phyloP scores from a whole-genome alignment of 2,329 filamentous ascomycete species.

The Cladorrhinum sp. region DNA sequence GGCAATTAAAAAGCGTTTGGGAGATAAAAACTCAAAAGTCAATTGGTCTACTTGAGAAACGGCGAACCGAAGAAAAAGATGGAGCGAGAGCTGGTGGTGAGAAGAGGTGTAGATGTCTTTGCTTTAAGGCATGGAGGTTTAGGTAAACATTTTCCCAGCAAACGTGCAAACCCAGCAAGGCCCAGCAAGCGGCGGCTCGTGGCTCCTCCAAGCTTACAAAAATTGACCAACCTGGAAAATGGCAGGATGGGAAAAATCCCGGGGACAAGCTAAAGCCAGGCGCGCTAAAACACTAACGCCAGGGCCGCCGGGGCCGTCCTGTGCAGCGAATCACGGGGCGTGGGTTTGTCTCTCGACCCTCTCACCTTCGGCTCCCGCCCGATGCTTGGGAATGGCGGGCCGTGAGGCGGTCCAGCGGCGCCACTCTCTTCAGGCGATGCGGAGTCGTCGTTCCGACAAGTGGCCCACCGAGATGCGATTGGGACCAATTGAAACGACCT shows the following conservation, averaged over 20 bases:
- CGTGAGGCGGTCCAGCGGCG: conserved; percentile 28
- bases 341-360: not conserved
- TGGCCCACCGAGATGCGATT: conserved; percentile 14
- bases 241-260: not conserved
- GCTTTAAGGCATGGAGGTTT: not conserved
- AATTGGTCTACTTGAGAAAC: not conserved
- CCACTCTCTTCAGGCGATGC: conserved; percentile 30
- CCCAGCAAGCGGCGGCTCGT: not conserved
- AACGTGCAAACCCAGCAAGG: not conserved
- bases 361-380: conserved; percentile 13
- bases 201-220: not conserved
- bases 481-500: conserved; percentile 21
- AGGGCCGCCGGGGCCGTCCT: not conserved
- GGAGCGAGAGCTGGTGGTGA: not conserved
- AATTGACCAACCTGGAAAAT: not conserved
- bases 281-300: conserved; percentile 7
- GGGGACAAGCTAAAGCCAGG: not conserved
- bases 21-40: conserved; percentile 1
- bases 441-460: conserved; percentile 28
- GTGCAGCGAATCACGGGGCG: conserved; percentile 15
- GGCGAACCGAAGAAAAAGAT: not conserved
- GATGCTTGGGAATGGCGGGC: conserved; percentile 29
- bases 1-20: conserved; percentile 14
- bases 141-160: not conserved
- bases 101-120: not conserved